phyloP scores from a whole-genome alignment of 257 asterid genomes.

The Primulina huaijiensis region DNA sequence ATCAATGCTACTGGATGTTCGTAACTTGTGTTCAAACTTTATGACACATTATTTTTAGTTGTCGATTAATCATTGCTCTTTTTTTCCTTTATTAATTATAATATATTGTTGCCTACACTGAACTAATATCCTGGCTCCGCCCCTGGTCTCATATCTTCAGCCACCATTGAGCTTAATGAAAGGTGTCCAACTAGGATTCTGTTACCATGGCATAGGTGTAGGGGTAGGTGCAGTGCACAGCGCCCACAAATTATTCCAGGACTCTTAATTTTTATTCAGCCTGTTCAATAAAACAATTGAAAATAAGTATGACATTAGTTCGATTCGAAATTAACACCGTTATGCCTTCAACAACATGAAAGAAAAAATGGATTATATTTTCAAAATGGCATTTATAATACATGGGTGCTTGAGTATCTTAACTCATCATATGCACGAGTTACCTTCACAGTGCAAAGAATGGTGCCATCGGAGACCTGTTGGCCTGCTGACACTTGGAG shows the following conservation, averaged over 20 bases:
- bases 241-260: constrained; percentile 6
- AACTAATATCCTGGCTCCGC: no score
- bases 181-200: not conserved
- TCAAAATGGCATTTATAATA: not conserved
- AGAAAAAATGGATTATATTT: not conserved
- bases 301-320: not conserved
- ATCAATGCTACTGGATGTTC: no score
- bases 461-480: constrained; percentile 75
- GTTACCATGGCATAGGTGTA: not conserved
- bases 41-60: no score
- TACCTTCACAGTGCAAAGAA: constrained; percentile 67
- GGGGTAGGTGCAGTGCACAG: not conserved
- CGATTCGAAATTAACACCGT: not conserved
- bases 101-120: no score
- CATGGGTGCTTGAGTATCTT: constrained; percentile 4
- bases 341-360: constrained; percentile 7
- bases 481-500: constrained; percentile 71
- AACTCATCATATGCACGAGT: constrained; percentile 22
- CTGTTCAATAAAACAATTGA: constrained; percentile 27
- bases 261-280: constrained; percentile 25
- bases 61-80: no score
- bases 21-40: no score
- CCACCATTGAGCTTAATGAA: not conserved
- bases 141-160: not conserved
- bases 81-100: no score